Base-by-base conservation (phyloP, 2,329 filamentous ascomycete genomes). In the Aureobasidium sp. region DNA sequence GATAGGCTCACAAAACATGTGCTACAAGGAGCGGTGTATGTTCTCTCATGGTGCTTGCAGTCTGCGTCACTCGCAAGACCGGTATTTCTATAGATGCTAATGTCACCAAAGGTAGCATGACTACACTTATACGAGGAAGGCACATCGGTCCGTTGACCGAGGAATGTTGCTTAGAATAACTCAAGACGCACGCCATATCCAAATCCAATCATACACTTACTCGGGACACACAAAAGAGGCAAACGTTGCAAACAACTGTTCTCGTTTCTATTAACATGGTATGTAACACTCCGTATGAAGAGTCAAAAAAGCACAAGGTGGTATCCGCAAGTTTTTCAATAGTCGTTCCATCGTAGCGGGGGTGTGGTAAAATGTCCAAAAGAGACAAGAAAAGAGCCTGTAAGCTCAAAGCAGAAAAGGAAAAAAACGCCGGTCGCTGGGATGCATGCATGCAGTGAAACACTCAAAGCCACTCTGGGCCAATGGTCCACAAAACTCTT, bases 341-440 rank as follows among this genome's bases (percentile, higher is more conserved):
- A 39, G 37, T 54, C 50, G 50, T 54, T 42, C 50, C 50, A 54
- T 54, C 50, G 50, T 54, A 54, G 27, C 39, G 40, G 44, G 39
- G 40, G 44, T 27, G 22, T 33, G 31, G 29, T 45, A 8, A 5
- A 5, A 44, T 45, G 22, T 40, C 19, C 52, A 19, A 31, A n/a
- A 54, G 31, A 54, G n/a, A 29, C 3, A 45, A 33, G 1, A 57
- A 5, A 24, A 57, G 40, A 57, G 42, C 24, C 9, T 19, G 29
- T 57, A 57, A 57, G 53, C 39, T 54, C 52, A 54, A 54, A 57
- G 53, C 29, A 44, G 42, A 49, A 22, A 39, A 53, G 42, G 31
- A 49, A 52, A 52, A 62, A 59, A 52, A 59, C 61, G 31, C 61
- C 61, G 2, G 22, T 62, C 61, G 61, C 61, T 62, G 61, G 27